Evolutionary conservation across 2,329 filamentous ascomycete genomes (phyloP).

Genomic region (Penicillium sp.): DNA sequence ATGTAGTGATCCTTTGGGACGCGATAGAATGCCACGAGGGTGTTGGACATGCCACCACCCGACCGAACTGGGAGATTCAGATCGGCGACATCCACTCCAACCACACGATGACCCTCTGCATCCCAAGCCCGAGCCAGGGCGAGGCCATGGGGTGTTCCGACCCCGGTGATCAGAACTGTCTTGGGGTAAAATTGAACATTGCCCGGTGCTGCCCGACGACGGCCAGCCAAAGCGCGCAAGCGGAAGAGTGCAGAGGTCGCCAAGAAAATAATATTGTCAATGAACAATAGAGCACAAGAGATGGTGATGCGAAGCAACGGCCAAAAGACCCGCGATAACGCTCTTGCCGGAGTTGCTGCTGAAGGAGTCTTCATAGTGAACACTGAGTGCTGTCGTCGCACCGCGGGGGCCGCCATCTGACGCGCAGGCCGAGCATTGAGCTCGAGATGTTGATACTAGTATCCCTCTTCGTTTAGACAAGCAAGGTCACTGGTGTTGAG

Average conservation of each 20-base stretch:
- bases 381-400: conserved; percentile 17
- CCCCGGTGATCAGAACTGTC: conserved; percentile 70
- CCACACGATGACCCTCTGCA: conserved; percentile 65
- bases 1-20: conserved; percentile 56
- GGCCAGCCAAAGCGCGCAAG: conserved; percentile 20
- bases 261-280: conserved; percentile 50
- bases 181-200: conserved; percentile 46
- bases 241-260: conserved; percentile 32
- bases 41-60: conserved; percentile 60
- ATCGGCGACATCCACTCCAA: conserved; percentile 67
- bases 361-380: conserved; percentile 14
- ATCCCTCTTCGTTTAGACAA: no score
- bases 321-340: conserved; percentile 18
- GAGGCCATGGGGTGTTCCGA: conserved; percentile 72
- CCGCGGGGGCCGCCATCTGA: conserved; percentile 23
- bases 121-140: conserved; percentile 66
- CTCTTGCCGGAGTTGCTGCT: conserved; percentile 10
- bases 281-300: conserved; percentile 46
- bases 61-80: conserved; percentile 47
- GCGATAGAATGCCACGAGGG: conserved; percentile 58
- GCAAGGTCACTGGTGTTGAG: background rate
- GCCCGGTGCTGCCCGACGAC: conserved; percentile 27
- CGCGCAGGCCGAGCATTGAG: background rate
- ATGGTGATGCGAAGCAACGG: conserved; percentile 30
- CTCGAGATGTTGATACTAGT: background rate